Base-by-base conservation (phyloP, 2,329 filamentous ascomycete genomes). In the Verticillium tricorpus region DNA sequence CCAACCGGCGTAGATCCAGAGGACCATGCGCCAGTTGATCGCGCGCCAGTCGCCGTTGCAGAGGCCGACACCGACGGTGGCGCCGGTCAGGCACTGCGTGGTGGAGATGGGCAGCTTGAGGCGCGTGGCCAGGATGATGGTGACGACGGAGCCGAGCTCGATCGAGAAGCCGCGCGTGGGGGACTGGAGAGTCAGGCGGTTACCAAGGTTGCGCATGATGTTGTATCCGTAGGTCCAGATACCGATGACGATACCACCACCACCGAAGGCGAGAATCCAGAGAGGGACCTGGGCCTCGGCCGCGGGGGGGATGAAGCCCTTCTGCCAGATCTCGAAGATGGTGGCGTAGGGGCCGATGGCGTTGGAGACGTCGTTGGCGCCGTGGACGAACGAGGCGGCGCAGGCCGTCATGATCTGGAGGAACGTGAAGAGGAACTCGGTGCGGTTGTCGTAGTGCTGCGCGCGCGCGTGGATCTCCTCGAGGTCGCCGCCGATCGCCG, bases 301-400 rank as follows among this genome's bases (percentile, higher is more conserved):
- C 0, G 69, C 69, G 39, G 3, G 81, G n/a, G 3, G 81, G 83
- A 0, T 76, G 78, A 31, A 35, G 25, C 59, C 59, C 14, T 34
- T 57, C 32, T 75, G 68, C 83, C 85, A 89, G 64, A 87, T 82
- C 63, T 83, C 75, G 74, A 80, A 89, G 69, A 89, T 84, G 62
- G 84, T 82, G 2, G 86, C 83, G 69, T 84, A 87, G 1, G 86
- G 86, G 1, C 85, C 85, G 60, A 87, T 80, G 39, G 85, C 84
- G 69, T 82, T 89, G 67, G 83, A 78, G 32, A 89, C 83, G 64
- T 89, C 87, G 71, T 89, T 89, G 66, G 86, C 85, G 35, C 87
- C 87, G 74, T 89, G 86, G 2, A 83, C 82, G 64, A 89, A 88
- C 6, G 85, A 87, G 19, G 85, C 82, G 45, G 85, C 84, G 67